Evolutionary conservation across 2,329 filamentous ascomycete genomes (phyloP).

Genomic region (Epicoccum sorghinum): DNA sequence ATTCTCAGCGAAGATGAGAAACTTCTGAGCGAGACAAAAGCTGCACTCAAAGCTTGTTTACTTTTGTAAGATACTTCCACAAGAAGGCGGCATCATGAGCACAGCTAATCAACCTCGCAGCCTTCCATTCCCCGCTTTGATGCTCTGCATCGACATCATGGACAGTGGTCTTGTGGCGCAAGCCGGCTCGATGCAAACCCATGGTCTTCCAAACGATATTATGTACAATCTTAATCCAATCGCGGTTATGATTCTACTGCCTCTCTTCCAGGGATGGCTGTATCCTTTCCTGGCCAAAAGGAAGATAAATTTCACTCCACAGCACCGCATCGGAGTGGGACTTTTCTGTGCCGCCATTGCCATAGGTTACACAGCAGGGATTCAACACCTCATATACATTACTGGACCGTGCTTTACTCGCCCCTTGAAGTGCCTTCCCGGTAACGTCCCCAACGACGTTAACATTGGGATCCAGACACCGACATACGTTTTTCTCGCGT

Average conservation of each 20-base stretch:
- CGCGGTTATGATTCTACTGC: constrained; percentile 65
- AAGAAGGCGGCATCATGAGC: background rate
- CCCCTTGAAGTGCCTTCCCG: constrained; percentile 47
- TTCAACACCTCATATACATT: constrained; percentile 35
- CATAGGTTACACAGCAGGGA: constrained; percentile 26
- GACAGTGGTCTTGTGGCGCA: constrained; percentile 29
- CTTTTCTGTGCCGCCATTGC: constrained; percentile 22
- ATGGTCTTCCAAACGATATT: constrained; percentile 76
- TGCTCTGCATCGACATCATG: constrained; percentile 32
- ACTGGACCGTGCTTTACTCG: constrained; percentile 31
- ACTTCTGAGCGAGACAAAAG: too few species aligned
- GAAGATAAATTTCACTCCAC: constrained; percentile 16
- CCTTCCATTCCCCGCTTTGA: constrained; percentile 22
- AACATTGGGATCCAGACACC: constrained; percentile 46
- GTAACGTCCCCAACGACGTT: constrained; percentile 39
- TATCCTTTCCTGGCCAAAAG: constrained; percentile 42
- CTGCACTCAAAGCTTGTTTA: too few species aligned
- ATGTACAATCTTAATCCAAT: constrained; percentile 77
- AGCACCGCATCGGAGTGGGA: constrained; percentile 18
- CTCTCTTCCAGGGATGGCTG: too few species aligned
- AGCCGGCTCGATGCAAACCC: constrained; percentile 35
- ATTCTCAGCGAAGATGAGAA: too few species aligned
- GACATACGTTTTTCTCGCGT: constrained; percentile 41
- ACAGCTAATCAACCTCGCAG: background rate
- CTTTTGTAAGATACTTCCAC: background rate